These are phyloP conservation scores for Arthrinium puccinioides DNA, from an alignment of 2,329 filamentous ascomycete species.

Conservation along the genomic window DNA sequence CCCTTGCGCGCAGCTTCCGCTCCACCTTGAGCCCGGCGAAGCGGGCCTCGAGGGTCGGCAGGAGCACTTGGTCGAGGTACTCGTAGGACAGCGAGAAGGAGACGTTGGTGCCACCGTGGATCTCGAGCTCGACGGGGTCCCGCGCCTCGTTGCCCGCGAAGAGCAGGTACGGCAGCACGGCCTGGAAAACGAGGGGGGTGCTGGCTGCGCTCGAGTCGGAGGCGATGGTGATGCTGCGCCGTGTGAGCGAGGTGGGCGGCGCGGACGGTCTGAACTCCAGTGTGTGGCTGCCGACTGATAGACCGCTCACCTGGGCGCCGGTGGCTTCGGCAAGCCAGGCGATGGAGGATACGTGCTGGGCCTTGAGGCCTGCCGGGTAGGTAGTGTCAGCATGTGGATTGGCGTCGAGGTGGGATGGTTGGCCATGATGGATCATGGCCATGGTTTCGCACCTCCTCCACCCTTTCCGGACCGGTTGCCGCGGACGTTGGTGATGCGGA, in stretches of 20 bases:
- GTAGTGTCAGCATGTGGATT: background rate
- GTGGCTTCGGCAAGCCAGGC: slow-evolving; percentile 46
- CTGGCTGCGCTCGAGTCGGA: slow-evolving; percentile 46
- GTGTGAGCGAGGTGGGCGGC: slow-evolving; percentile 23
- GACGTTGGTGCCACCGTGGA: slow-evolving; percentile 54
- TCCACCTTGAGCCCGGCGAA: slow-evolving; percentile 41
- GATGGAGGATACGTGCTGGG: slow-evolving; percentile 52
- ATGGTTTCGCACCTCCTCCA: slow-evolving; percentile 17
- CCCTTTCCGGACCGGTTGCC: slow-evolving; percentile 39
- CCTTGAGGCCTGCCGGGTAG: slow-evolving; percentile 45
- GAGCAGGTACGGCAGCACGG: slow-evolving; percentile 50
- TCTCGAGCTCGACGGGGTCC: slow-evolving; percentile 39
- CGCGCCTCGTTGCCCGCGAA: slow-evolving; percentile 39
- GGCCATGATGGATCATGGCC: too few relatives aligned
- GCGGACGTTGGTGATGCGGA: slow-evolving; percentile 47
- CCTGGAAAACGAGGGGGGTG: slow-evolving; percentile 51
- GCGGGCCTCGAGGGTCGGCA: slow-evolving; percentile 43
- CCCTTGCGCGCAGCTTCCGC: slow-evolving; percentile 34
- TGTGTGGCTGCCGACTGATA: slow-evolving; percentile 41
- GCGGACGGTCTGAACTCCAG: slow-evolving; percentile 38
- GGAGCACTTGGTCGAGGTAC: slow-evolving; percentile 54
- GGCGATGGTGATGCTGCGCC: slow-evolving; percentile 38
- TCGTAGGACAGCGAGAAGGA: slow-evolving; percentile 51
- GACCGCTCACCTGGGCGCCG: slow-evolving; percentile 40
- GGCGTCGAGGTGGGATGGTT: background rate